A percentile compares a stretch with the other conserved stretches of the same genome.
Conservation (phyloP, 2,329 filamentous ascomycete species). For the Fusarium sp. region DNA sequence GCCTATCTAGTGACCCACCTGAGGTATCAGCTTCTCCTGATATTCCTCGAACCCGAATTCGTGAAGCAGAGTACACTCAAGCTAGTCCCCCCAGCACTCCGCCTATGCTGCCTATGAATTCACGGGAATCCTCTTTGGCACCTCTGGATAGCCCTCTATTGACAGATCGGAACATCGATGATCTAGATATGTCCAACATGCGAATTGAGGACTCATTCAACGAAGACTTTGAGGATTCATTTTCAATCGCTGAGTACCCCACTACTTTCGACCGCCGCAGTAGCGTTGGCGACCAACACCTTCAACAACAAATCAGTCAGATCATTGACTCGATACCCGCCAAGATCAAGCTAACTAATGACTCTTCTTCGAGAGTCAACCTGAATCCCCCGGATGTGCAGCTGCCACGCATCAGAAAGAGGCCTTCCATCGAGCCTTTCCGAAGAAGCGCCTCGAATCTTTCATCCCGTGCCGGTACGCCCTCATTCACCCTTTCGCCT, state of each 20-base stretch:
- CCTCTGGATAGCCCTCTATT: conserved; percentile 58
- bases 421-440: conserved; percentile 52
- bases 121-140: conserved; percentile 46
- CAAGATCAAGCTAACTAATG: conserved; percentile 75
- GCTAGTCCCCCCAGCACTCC: conserved; percentile 61
- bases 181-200: conserved; percentile 49
- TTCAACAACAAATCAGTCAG: conserved; percentile 81
- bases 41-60: conserved; percentile 42
- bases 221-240: conserved; percentile 57
- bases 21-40: conserved; percentile 56
- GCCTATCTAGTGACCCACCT: conserved; percentile 52
- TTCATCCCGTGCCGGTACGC: conserved; percentile 66
- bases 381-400: conserved; percentile 67
- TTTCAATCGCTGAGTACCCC: conserved; percentile 44
- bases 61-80: conserved; percentile 47
- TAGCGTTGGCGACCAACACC: conserved; percentile 66
- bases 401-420: conserved; percentile 56
- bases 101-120: conserved; percentile 40
- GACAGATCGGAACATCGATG: conserved; percentile 52
- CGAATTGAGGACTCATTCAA: conserved; percentile 54
- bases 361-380: conserved; percentile 55
- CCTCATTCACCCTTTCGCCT: conserved; percentile 75
- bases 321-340: conserved; percentile 81
- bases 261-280: conserved; percentile 40
- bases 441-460: conserved; percentile 60